phyloP scores from a whole-genome alignment of 148 eudicot species.

The Vaccinium vitisidaea region DNA sequence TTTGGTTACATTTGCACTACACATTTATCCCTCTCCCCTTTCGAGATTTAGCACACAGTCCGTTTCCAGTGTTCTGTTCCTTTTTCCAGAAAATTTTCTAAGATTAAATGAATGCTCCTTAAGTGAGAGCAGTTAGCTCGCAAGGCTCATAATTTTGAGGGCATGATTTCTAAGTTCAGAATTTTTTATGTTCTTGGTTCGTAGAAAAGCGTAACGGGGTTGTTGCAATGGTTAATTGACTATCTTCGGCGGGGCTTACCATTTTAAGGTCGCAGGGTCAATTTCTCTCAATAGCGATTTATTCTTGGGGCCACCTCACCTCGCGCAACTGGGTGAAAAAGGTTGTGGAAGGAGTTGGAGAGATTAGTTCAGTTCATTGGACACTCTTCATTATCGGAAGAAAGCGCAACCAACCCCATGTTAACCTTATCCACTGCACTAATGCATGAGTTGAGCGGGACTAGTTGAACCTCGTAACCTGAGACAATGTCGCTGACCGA shows the following conservation, averaged over 20 bases:
- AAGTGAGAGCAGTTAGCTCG: neutral
- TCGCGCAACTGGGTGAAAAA: too few relatives aligned
- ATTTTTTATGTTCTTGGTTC: neutral
- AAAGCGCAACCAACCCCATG: neutral
- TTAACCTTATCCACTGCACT: neutral
- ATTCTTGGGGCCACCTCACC: too few relatives aligned
- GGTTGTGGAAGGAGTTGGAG: too few relatives aligned
- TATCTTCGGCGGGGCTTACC: too few relatives aligned
- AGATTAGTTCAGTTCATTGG: too few relatives aligned
- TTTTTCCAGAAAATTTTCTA: neutral
- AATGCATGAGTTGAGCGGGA: neutral
- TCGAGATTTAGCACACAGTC: neutral
- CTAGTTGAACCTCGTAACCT: neutral
- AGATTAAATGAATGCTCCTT: neutral
- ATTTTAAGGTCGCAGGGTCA: too few relatives aligned
- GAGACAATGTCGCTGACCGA: neutral
- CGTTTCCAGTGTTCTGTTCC: neutral
- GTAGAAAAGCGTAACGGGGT: neutral
- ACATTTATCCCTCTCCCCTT: neutral
- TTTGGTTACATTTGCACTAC: neutral
- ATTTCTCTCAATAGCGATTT: too few relatives aligned
- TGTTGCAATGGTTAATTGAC: too few relatives aligned
- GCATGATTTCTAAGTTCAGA: neutral
- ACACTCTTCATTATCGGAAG: too few relatives aligned
- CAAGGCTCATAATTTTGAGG: too few relatives aligned